phyloP scores from a whole-genome alignment of 352 stramenopile species.

The Plasmopara halstedii region DNA sequence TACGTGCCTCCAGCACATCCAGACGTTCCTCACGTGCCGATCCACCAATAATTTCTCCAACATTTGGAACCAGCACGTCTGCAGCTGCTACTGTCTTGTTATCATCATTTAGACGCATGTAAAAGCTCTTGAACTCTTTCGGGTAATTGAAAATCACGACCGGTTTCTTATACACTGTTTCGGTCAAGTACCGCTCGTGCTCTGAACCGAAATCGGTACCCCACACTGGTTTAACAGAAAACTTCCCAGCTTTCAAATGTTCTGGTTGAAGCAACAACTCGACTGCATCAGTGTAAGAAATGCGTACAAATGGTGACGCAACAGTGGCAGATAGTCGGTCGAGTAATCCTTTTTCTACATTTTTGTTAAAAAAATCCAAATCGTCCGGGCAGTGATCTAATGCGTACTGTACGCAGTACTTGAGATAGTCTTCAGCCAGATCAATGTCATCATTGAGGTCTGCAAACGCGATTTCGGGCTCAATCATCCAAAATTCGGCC shows the following conservation, averaged over 20 bases:
- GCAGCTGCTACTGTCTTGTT: slow-evolving; percentile 96
- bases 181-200: slow-evolving; percentile 95
- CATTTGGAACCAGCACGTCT: slow-evolving; percentile 95
- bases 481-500: slow-evolving; percentile 98
- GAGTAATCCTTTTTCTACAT: slow-evolving; percentile 84
- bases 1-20: slow-evolving; percentile 80
- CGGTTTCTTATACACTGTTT: slow-evolving; percentile 81
- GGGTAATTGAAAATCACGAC: slow-evolving; percentile 99
- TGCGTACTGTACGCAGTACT: slow-evolving; percentile 91
- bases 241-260: slow-evolving; percentile 82
- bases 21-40: slow-evolving; percentile 94
- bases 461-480: slow-evolving; percentile 89
- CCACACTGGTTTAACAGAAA: slow-evolving; percentile 87
- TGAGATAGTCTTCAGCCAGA: slow-evolving; percentile 95
- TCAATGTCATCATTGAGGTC: slow-evolving; percentile 91
- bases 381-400: slow-evolving; percentile 90
- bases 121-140: slow-evolving; percentile 99
- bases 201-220: slow-evolving; percentile 96
- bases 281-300: slow-evolving; percentile 95
- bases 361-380: slow-evolving; percentile 93
- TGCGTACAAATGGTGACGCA: slow-evolving; percentile 51
- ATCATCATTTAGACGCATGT: slow-evolving; percentile 98
- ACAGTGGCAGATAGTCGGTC: slow-evolving; percentile 47
- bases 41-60: slow-evolving; percentile 96
- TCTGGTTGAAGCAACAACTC: slow-evolving; percentile 81